Base-by-base conservation (phyloP, 345 rosid species). In the Balakata baccata region DNA sequence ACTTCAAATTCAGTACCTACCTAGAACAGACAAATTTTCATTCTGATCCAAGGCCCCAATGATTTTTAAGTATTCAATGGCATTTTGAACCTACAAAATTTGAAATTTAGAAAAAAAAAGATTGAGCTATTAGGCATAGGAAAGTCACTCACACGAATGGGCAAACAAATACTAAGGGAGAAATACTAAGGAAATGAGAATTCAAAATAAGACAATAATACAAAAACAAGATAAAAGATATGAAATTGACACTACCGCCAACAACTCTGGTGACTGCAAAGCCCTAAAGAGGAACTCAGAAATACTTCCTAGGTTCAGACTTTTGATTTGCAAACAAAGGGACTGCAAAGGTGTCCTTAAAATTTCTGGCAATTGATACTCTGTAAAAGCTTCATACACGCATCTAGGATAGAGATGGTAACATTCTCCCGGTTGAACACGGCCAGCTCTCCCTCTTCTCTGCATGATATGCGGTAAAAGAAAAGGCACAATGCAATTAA, bases 361-460 rank as follows among this genome's bases (percentile, higher is more conserved):
- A 74, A 94, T 92, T 86, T 94, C 98, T 64, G 98, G 97, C 76
- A 94, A 84, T 77, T 94, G 97, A 85, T 89, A 92, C 74, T 92
- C 97, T 47, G 88, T 68, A 84, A 94, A 92, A 79, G 98, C 85
- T 73, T 89, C 89, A 83, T 92, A 87, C 38, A 92, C 88, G 60
- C 89, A 92, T 86, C 86, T 87, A 64, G 98, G 97, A 85, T 89
- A 94, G 52, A 94, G 93, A 86, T 85, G 91, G 82, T 88, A 92
- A 72, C 97, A 90, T 81, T 89, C 94, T 73, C 98, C 98, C 18
- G 94, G 93, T 81, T 81, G 96, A 73, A 94, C 94, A 74, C 98
- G 93, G 45, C 98, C 97, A 46, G 97, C 96, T 82, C 98, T 86
- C 73, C 98, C 98, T 85, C 93, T 83, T 85, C 98, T 87, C 98